Percentiles rank a stretch among this genome's conserved stretches.
Conservation (phyloP, 2,329 filamentous ascomycete genomes). For the Capronia americana region DNA sequence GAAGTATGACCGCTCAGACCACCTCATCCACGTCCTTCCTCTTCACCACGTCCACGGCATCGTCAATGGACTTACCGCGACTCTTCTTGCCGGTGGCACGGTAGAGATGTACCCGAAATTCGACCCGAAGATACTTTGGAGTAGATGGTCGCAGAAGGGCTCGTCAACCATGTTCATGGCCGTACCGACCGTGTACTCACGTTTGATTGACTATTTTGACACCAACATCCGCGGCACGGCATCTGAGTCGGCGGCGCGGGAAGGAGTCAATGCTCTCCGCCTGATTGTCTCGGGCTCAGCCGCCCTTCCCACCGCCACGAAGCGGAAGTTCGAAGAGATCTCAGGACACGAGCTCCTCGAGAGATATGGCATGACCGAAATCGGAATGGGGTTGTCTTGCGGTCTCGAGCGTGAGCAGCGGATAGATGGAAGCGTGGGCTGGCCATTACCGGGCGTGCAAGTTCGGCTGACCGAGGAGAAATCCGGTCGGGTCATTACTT, state of each 20-base stretch:
- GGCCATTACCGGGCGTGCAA: slow-evolving; percentile 55
- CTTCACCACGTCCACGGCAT: slow-evolving; percentile 60
- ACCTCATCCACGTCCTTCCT: slow-evolving; percentile 58
- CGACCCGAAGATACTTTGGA: slow-evolving; percentile 54
- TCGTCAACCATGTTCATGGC: slow-evolving; percentile 57
- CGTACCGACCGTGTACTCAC: slow-evolving; percentile 60
- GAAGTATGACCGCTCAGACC: slow-evolving; percentile 51
- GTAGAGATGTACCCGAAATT: slow-evolving; percentile 58
- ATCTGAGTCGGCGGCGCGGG: slow-evolving; percentile 44
- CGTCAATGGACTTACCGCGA: slow-evolving; percentile 57
- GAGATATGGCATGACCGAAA: slow-evolving; percentile 79
- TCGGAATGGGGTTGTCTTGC: slow-evolving; percentile 95
- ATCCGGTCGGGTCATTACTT: slow-evolving; percentile 42
- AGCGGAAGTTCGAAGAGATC: slow-evolving; percentile 50
- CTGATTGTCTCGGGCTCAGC: slow-evolving; percentile 53
- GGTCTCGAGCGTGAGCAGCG: slow-evolving; percentile 78
- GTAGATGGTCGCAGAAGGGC: slow-evolving; percentile 51
- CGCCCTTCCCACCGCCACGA: slow-evolving; percentile 51
- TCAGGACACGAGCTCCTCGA: slow-evolving; percentile 53
- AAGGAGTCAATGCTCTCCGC: slow-evolving; percentile 41
- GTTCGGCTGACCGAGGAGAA: slow-evolving; percentile 54
- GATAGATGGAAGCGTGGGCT: slow-evolving; percentile 75
- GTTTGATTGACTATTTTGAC: slow-evolving; percentile 55
- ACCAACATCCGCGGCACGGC: slow-evolving; percentile 46
- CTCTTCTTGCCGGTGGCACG: slow-evolving; percentile 53